These are phyloP conservation scores for Colletotrichum sidae DNA, from an alignment of 2,329 filamentous ascomycete genomes.

Conservation along the genomic window DNA sequence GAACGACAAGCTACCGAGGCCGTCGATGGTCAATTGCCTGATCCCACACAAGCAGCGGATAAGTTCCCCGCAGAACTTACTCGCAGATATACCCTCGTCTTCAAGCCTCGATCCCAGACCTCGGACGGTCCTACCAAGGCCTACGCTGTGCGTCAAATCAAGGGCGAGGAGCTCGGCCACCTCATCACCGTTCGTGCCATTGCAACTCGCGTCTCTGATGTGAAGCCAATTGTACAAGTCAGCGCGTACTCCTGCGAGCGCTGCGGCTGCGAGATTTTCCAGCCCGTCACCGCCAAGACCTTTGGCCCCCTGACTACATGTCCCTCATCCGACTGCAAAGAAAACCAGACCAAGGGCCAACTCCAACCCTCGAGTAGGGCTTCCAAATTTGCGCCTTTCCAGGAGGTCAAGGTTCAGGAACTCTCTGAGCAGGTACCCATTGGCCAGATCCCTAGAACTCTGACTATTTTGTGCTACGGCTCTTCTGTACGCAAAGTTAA, in stretches of 20 bases:
- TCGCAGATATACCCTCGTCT: conserved; percentile 93
- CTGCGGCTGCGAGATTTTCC: conserved; percentile 97
- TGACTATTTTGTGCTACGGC: conserved; percentile 92
- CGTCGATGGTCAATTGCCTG: conserved; percentile 59
- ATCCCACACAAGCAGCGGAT: conserved; percentile 75
- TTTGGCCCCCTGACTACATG: conserved; percentile 90
- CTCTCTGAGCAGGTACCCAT: conserved; percentile 99
- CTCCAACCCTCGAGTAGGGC: conserved; percentile 94
- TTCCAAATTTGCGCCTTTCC: conserved; percentile 96
- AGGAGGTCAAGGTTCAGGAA: conserved; percentile 98
- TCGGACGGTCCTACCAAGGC: conserved; percentile 72
- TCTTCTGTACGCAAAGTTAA: conserved; percentile 87
- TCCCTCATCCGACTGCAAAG: conserved; percentile 88
- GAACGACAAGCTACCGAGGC: conserved; percentile 62
- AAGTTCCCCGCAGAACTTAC: conserved; percentile 94
- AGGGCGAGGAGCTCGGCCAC: conserved; percentile 90
- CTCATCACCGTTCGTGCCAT: conserved; percentile 96
- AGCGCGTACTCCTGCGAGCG: conserved; percentile 98
- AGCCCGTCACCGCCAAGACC: conserved; percentile 91
- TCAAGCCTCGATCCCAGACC: conserved; percentile 87
- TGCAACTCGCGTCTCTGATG: conserved; percentile 93
- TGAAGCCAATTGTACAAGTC: conserved; percentile 97
- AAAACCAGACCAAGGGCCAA: conserved; percentile 92
- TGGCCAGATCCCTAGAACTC: conserved; percentile 91
- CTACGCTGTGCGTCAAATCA: conserved; percentile 91